These are phyloP conservation scores for Amoebophrya sp. DNA, from an alignment of 169 alveolate genomes.

Conservation along the genomic window DNA sequence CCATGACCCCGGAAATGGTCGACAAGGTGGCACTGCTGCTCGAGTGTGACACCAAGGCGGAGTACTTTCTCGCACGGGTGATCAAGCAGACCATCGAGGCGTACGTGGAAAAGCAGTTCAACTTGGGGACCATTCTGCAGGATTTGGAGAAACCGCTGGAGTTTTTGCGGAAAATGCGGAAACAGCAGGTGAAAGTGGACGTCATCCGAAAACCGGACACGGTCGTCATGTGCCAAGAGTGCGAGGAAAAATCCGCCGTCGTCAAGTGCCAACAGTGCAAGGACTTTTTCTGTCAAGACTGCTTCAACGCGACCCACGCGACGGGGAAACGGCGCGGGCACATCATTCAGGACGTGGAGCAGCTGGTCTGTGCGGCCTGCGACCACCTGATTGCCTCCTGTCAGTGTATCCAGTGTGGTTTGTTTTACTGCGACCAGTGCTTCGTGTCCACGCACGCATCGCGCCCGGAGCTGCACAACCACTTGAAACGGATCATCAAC, in stretches of 20 bases:
- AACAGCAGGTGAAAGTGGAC: slow-evolving; percentile 31
- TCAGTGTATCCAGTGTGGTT: slow-evolving; percentile 33
- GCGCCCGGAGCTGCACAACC: slow-evolving; percentile 39
- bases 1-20: slow-evolving; percentile 8
- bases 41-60: not conserved
- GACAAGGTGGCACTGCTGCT: not conserved
- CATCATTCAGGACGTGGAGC: slow-evolving; percentile 48
- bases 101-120: slow-evolving; percentile 23
- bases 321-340: slow-evolving; percentile 52
- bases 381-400: slow-evolving; percentile 28
- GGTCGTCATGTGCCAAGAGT: slow-evolving; percentile 45
- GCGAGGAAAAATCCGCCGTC: slow-evolving; percentile 50
- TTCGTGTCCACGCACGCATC: slow-evolving; percentile 34
- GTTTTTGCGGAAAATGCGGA: slow-evolving; percentile 4
- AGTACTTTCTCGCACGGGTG: slow-evolving; percentile 3
- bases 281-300: slow-evolving; percentile 44
- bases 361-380: slow-evolving; percentile 41
- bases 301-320: slow-evolving; percentile 52
- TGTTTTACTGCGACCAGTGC: slow-evolving; percentile 33
- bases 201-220: slow-evolving; percentile 31
- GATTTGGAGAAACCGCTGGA: slow-evolving; percentile 19
- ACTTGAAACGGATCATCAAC: slow-evolving; percentile 48
- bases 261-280: slow-evolving; percentile 51
- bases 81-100: slow-evolving; percentile 33
- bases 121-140: slow-evolving; percentile 1